A percentile compares a stretch with the other conserved stretches of the same genome.
phyloP scores from a whole-genome alignment of 345 rosid genomes.

The Linum tenue region DNA sequence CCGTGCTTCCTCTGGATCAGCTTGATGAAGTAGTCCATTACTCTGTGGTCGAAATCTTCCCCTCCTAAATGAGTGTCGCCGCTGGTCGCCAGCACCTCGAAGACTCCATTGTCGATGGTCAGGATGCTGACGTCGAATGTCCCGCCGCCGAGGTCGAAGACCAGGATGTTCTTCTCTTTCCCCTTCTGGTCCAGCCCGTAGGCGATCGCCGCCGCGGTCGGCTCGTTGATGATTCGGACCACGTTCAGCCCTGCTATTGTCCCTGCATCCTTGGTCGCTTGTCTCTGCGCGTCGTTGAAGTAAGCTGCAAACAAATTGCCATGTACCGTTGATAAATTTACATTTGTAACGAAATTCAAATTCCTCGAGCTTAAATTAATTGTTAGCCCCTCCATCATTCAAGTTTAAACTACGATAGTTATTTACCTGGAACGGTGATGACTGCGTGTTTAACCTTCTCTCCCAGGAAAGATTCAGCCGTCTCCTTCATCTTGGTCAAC shows the following conservation, averaged over 20 bases:
- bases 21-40: neutral
- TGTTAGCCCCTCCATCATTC: too few relatives aligned
- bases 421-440: neutral
- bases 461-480: neutral
- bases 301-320: neutral
- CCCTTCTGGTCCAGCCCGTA: neutral
- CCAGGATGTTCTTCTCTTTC: neutral
- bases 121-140: slow-evolving; percentile 12
- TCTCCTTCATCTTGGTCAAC: neutral
- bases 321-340: too few relatives aligned
- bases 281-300: neutral
- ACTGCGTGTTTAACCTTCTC: neutral
- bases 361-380: too few relatives aligned
- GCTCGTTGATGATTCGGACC: neutral
- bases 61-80: slow-evolving; percentile 18
- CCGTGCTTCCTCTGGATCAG: neutral
- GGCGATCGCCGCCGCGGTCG: neutral
- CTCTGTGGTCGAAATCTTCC: neutral
- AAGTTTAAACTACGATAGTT: too few relatives aligned
- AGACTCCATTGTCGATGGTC: slow-evolving; percentile 9
- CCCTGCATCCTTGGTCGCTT: neutral
- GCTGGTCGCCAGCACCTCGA: slow-evolving; percentile 11
- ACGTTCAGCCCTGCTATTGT: neutral
- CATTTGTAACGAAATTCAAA: too few relatives aligned
- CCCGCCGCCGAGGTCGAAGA: slow-evolving; percentile 14